Percentiles rank a stretch among this genome's conserved stretches.
phyloP scores from a whole-genome alignment of 2,329 filamentous ascomycete species.

The Pseudopyrenochaeta lycopersici region DNA sequence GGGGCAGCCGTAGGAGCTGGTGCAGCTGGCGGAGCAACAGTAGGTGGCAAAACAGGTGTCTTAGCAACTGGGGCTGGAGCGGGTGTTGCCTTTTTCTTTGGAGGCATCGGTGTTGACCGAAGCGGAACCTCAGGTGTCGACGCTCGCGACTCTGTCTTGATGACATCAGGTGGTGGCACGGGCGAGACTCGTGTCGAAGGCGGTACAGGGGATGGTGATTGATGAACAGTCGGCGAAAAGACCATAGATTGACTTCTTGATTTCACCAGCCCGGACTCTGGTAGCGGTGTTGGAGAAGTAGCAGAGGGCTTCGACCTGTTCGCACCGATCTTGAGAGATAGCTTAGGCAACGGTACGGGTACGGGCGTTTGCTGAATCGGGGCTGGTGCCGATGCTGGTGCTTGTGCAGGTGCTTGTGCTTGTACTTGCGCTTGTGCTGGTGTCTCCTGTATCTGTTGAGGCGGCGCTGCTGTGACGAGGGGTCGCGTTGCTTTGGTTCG shows the following conservation, averaged over 20 bases:
- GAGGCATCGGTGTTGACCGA: conserved; percentile 11
- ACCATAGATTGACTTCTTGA: conserved; percentile 20
- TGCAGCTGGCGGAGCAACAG: conserved; percentile 5
- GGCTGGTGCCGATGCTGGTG: neutral
- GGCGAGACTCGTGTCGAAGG: conserved; percentile 27
- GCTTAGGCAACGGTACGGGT: conserved; percentile 13
- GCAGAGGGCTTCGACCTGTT: conserved; percentile 16
- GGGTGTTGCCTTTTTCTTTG: conserved; percentile 27
- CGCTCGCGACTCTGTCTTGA: conserved; percentile 23
- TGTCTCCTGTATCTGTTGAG: conserved; percentile 13
- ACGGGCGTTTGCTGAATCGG: conserved; percentile 8
- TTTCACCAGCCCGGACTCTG: conserved; percentile 10
- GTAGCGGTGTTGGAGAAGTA: conserved; percentile 22
- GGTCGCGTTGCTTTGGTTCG: conserved; percentile 26
- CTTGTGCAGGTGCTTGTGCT: neutral
- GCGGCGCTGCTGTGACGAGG: conserved; percentile 12
- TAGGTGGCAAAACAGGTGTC: conserved; percentile 13
- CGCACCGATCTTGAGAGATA: conserved; percentile 35
- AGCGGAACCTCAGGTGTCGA: conserved; percentile 28
- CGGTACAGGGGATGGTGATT: conserved; percentile 24
- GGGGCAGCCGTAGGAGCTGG: conserved; percentile 9
- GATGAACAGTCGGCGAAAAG: conserved; percentile 25
- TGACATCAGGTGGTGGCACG: conserved; percentile 12
- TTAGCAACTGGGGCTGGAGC: conserved; percentile 25
- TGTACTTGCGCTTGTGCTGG: neutral